Evolutionary conservation across 768 basidiomycete species (phyloP).

Genomic region (Tulasnella sp.): DNA sequence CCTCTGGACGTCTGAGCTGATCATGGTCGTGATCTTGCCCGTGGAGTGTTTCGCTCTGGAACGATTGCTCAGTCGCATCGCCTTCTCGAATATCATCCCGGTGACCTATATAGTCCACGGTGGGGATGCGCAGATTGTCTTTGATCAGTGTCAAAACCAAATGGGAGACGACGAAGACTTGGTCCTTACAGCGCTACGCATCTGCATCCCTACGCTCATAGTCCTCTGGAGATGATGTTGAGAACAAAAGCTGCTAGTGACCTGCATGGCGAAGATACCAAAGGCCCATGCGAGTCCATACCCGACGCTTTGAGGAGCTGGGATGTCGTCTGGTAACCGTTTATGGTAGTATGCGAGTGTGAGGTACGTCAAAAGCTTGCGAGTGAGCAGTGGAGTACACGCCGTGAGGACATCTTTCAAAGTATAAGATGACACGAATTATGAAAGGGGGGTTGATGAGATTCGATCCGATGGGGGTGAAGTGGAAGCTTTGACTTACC

Average conservation of each 20-base stretch:
- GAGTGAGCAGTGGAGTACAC: conserved; percentile 7
- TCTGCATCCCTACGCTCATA: conserved; percentile 8
- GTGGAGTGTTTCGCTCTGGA: conserved; percentile 24
- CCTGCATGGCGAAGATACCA: conserved; percentile 23
- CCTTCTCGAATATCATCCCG: conserved; percentile 26
- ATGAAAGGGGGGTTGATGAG: background rate
- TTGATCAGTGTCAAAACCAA: too few relatives aligned
- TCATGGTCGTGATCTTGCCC: conserved; percentile 26
- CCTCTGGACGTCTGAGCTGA: conserved; percentile 25
- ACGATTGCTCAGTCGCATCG: conserved; percentile 26
- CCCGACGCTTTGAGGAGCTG: conserved; percentile 18
- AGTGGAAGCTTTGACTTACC: background rate
- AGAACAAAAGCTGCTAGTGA: conserved; percentile 14
- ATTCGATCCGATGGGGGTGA: background rate
- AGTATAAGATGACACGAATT: too few relatives aligned
- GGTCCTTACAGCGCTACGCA: conserved; percentile 1
- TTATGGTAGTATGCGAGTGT: conserved; percentile 18
- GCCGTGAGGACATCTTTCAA: too few relatives aligned
- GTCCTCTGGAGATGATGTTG: conserved; percentile 13
- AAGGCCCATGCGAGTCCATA: conserved; percentile 23
- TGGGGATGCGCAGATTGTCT: too few relatives aligned
- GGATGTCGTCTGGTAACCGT: conserved; percentile 11
- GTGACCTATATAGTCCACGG: conserved; percentile 22
- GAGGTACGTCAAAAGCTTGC: conserved; percentile 20
- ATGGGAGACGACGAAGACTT: background rate